phyloP scores from a whole-genome alignment of 805 yeast genomes.

The Candida yuanshanica region DNA sequence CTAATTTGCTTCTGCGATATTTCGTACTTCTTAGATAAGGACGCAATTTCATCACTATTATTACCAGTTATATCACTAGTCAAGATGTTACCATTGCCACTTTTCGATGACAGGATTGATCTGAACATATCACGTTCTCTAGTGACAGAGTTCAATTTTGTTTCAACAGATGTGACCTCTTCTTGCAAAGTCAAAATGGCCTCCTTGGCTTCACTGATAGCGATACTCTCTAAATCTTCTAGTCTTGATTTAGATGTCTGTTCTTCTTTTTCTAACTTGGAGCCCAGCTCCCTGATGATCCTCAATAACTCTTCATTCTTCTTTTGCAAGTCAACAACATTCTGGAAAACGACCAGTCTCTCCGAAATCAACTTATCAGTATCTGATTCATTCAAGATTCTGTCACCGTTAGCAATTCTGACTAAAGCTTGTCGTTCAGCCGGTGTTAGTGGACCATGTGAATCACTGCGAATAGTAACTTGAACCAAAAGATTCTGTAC shows the following conservation, averaged over 20 bases:
- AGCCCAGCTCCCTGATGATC: conserved; percentile 67
- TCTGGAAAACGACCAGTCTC: conserved; percentile 64
- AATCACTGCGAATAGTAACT: conserved; percentile 48
- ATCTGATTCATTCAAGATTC: conserved; percentile 43
- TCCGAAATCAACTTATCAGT: conserved; percentile 69
- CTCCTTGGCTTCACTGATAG: conserved; percentile 58
- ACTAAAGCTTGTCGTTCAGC: conserved; percentile 64
- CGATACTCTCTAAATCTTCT: conserved; percentile 38
- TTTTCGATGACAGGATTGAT: conserved; percentile 21
- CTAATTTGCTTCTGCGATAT: conserved; percentile 11
- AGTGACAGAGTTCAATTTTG: conserved; percentile 46
- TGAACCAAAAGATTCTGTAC: conserved; percentile 70
- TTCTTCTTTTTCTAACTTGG: conserved; percentile 64
- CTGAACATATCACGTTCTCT: conserved; percentile 70
- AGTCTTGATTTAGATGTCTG: conserved; percentile 27
- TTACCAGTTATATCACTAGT: conserved; percentile 12
- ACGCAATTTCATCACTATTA: conserved; percentile 2
- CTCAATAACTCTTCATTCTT: conserved; percentile 69
- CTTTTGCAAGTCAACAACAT: conserved; percentile 58
- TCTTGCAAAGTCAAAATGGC: conserved; percentile 61
- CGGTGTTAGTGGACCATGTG: conserved; percentile 55
- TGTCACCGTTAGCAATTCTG: conserved; percentile 35
- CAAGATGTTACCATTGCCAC: conserved; percentile 10
- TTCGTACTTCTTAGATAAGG: conserved; percentile 13
- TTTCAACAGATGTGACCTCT: conserved; percentile 45